phyloP scores from a whole-genome alignment of 768 basidiomycete species.

The Phylloporus rhodoxanthus region DNA sequence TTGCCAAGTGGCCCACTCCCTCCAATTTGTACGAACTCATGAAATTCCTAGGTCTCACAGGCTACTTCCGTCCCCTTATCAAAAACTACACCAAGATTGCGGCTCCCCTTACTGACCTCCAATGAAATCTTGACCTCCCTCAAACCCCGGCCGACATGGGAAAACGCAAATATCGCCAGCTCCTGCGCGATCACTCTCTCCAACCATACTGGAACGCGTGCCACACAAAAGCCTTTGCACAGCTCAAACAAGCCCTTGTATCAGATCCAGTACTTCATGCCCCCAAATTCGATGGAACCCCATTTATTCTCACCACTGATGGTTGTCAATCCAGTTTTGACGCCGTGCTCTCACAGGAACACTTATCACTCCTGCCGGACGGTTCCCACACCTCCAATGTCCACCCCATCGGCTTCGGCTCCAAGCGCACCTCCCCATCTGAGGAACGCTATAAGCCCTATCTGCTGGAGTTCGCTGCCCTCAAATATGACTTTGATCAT shows the following conservation, averaged over 20 bases:
- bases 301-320: not conserved
- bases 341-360: not conserved
- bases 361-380: too few relatives aligned
- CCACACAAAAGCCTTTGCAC: not conserved
- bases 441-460: constrained; percentile 33
- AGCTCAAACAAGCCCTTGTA: not conserved
- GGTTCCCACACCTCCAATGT: not conserved
- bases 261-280: not conserved
- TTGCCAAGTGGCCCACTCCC: not conserved
- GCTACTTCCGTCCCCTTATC: not conserved
- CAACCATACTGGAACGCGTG: not conserved
- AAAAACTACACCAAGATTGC: not conserved
- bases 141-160: not conserved
- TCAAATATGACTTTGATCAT: not conserved
- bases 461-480: constrained; percentile 27
- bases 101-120: not conserved
- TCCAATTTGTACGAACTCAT: not conserved
- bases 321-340: not conserved
- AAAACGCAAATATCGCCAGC: not conserved
- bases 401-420: constrained; percentile 18
- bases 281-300: not conserved
- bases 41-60: not conserved
- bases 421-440: constrained; percentile 28
- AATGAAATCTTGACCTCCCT: not conserved
- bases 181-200: not conserved